Percentiles rank a stretch among this genome's conserved stretches.
Evolutionary conservation across 495 filamentous ascomycete genomes (phyloP).

Genomic region (Hyaloscypha hepaticicola): DNA sequence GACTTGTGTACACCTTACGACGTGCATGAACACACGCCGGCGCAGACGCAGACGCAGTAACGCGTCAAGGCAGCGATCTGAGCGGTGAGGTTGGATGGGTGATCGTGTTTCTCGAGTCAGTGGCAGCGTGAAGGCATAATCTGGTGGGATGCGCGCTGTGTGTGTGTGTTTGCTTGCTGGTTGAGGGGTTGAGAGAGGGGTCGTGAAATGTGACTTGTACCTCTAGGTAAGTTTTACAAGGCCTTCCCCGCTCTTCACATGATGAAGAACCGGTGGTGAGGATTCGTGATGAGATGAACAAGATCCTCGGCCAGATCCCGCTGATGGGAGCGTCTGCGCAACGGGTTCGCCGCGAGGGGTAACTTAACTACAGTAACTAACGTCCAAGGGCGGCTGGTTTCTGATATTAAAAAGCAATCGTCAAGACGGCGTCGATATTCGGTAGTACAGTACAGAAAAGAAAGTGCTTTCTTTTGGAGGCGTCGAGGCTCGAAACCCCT

Average conservation of each 20-base stretch:
- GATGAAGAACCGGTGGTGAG: background rate
- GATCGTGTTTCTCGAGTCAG: background rate
- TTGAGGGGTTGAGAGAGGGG: slow-evolving; percentile 10
- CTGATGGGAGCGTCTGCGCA: background rate
- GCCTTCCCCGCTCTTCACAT: slow-evolving; percentile 11
- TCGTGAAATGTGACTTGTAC: slow-evolving; percentile 6
- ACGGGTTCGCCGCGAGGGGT: slow-evolving; percentile 1
- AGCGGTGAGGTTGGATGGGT: slow-evolving; percentile 2
- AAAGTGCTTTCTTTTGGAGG: background rate
- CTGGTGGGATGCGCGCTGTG: background rate
- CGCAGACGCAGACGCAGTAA: background rate
- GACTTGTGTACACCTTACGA: background rate
- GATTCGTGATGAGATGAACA: background rate
- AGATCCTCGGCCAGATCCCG: slow-evolving; percentile 2
- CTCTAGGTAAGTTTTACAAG: background rate
- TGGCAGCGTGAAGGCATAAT: background rate
- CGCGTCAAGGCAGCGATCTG: slow-evolving; percentile 4
- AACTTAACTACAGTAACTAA: background rate
- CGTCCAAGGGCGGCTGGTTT: background rate
- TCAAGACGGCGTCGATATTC: background rate
- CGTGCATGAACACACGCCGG: background rate
- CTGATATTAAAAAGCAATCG: background rate
- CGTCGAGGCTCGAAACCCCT: background rate
- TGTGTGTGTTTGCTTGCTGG: background rate
- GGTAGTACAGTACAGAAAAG: background rate